Evolutionary conservation across 352 stramenopile species (phyloP).

Genomic region (Aphanomyces euteiches): DNA sequence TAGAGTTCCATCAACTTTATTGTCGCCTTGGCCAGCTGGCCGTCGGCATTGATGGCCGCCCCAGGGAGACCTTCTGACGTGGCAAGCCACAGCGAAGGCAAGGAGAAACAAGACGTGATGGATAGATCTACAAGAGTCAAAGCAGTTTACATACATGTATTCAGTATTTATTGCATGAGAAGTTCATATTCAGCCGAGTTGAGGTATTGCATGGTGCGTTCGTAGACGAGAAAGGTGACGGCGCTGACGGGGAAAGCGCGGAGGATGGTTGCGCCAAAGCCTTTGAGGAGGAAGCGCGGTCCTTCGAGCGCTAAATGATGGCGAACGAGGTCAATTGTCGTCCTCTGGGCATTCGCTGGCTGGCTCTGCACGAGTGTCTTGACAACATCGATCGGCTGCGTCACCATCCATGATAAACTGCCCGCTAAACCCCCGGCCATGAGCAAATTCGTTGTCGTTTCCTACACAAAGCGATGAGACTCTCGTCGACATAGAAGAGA

Average conservation of each 20-base stretch:
- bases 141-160: neutral
- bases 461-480: constrained; percentile 18
- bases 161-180: constrained; percentile 6
- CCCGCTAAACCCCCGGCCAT: constrained; percentile 64
- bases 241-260: constrained; percentile 79
- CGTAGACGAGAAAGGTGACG: constrained; percentile 83
- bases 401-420: constrained; percentile 72
- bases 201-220: constrained; percentile 79
- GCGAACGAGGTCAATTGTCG: neutral
- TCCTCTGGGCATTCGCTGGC: constrained; percentile 37
- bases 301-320: constrained; percentile 52
- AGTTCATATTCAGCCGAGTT: constrained; percentile 8
- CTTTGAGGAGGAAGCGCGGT: constrained; percentile 69
- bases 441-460: constrained; percentile 66
- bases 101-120: neutral
- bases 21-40: neutral
- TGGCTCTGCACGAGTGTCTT: constrained; percentile 88
- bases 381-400: constrained; percentile 86
- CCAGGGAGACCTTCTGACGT: too few species aligned
- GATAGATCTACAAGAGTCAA: neutral
- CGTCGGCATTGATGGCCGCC: too few species aligned
- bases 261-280: constrained; percentile 74
- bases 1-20: neutral
- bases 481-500: neutral
- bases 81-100: too few species aligned